Evolutionary conservation across 2,329 filamentous ascomycete species (phyloP).

Genomic region (Hirsutella thompsonii): DNA sequence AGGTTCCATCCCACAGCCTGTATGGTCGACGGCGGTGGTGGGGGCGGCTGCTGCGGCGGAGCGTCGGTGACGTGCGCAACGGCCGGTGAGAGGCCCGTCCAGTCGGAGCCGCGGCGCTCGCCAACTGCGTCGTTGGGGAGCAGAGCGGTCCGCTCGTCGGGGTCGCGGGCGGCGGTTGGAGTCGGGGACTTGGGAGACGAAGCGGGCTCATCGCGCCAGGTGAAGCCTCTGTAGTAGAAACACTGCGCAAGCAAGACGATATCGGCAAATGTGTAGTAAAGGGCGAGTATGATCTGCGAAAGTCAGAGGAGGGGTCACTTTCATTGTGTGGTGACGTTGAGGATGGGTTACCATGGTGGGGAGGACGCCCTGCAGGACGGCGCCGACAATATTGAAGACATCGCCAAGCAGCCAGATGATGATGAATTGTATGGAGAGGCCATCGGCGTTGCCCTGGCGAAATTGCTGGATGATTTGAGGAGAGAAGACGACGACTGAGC

Average conservation of each 20-base stretch:
- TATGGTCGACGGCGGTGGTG: constrained; percentile 33
- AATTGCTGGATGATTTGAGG: constrained; percentile 97
- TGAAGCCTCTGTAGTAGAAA: constrained; percentile 91
- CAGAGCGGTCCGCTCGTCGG: constrained; percentile 40
- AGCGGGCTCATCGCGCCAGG: constrained; percentile 41
- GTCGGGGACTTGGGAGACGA: constrained; percentile 24
- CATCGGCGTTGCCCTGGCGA: constrained; percentile 70
- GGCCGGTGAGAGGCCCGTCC: constrained; percentile 62
- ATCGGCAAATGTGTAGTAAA: constrained; percentile 89
- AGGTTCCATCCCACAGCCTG: constrained; percentile 61
- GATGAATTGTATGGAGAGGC: constrained; percentile 81
- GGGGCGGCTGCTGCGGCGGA: constrained; percentile 26
- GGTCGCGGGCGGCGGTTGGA: constrained; percentile 14
- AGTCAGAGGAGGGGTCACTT: no score
- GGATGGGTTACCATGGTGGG: constrained; percentile 63
- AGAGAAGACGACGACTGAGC: constrained; percentile 76
- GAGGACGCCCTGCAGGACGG: constrained; percentile 77
- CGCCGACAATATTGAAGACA: constrained; percentile 94
- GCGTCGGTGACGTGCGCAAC: constrained; percentile 55
- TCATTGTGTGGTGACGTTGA: no score
- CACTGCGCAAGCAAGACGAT: constrained; percentile 79
- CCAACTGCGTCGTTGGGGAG: constrained; percentile 29
- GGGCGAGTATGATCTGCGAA: constrained; percentile 64
- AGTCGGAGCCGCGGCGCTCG: constrained; percentile 39
- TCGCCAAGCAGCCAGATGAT: constrained; percentile 88